Conservation (phyloP, 352 stramenopile genomes). For the Globisporangium spinosum region DNA sequence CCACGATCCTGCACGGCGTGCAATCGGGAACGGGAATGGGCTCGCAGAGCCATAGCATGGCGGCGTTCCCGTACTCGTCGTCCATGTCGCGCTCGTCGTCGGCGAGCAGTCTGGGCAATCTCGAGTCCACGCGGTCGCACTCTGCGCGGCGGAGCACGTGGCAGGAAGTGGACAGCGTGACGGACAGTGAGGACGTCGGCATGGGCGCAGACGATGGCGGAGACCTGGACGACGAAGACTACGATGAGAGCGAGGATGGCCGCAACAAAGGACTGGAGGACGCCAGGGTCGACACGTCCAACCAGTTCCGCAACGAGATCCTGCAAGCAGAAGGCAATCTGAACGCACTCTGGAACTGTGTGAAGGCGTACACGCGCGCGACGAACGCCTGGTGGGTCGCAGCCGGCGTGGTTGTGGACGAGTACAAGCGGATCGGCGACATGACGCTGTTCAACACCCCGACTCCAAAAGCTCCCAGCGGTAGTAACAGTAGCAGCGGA, state of each 20-base stretch:
- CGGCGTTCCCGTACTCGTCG: slow-evolving; percentile 11
- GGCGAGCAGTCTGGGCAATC: slow-evolving; percentile 12
- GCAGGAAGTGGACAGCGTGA: slow-evolving; percentile 53
- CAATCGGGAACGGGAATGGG: background rate
- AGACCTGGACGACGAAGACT: slow-evolving; percentile 15
- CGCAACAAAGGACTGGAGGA: background rate
- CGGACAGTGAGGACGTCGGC: slow-evolving; percentile 60
- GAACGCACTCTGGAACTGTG: slow-evolving; percentile 72
- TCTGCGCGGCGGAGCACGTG: slow-evolving; percentile 25
- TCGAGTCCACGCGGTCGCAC: slow-evolving; percentile 15
- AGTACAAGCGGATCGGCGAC: slow-evolving; percentile 58
- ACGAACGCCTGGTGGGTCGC: slow-evolving; percentile 61
- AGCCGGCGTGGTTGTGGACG: slow-evolving; percentile 45
- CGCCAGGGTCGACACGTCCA: slow-evolving; percentile 23
- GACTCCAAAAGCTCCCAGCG: background rate
- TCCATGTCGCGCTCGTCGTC: slow-evolving; percentile 19
- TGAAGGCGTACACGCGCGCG: slow-evolving; percentile 56
- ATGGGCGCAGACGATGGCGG: slow-evolving; percentile 22
- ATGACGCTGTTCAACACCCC: slow-evolving; percentile 46
- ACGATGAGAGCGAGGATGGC: background rate
- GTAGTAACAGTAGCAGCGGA: background rate
- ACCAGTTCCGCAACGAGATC: slow-evolving; percentile 68
- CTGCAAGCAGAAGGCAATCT: slow-evolving; percentile 68
- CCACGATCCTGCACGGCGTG: slow-evolving; percentile 25
- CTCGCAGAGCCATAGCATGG: background rate